phyloP scores from a whole-genome alignment of 371 early-diverging fungal genomes.

The Blastocladiella emersonii region DNA sequence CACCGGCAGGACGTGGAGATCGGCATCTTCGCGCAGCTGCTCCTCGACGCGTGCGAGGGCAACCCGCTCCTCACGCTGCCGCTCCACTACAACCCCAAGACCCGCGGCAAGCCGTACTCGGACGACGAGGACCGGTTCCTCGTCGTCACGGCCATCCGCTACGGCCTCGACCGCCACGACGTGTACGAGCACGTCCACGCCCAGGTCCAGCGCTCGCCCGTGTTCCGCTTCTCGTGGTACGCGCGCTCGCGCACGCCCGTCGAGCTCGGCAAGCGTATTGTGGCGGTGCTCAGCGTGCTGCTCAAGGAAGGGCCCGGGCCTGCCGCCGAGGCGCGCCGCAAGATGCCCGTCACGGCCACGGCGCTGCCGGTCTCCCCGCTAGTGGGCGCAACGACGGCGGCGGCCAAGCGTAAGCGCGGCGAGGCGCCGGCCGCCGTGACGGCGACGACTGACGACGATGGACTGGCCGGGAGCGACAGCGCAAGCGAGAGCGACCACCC shows the following conservation, averaged over 20 bases:
- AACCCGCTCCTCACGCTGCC: constrained; percentile 73
- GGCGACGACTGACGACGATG: no score
- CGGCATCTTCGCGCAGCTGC: no score
- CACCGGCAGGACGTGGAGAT: constrained; percentile 63
- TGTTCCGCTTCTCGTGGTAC: constrained; percentile 96
- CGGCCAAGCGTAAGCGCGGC: no score
- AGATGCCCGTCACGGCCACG: no score
- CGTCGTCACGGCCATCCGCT: constrained; percentile 71
- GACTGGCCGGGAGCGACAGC: no score
- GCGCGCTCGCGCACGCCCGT: constrained; percentile 79
- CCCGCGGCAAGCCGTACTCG: constrained; percentile 77
- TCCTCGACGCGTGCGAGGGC: constrained; percentile 47
- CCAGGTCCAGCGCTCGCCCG: constrained; percentile 63
- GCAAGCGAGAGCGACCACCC: no score
- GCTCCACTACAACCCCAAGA: constrained; percentile 61
- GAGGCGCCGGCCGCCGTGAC: no score
- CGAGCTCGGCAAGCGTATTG: constrained; percentile 66
- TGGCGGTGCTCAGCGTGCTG: constrained; percentile 51
- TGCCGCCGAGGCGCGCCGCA: no score
- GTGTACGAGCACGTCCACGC: constrained; percentile 78
- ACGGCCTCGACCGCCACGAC: constrained; percentile 81
- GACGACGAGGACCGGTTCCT: constrained; percentile 95
- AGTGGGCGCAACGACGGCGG: no score
- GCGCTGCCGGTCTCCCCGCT: no score
- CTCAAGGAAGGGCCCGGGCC: no score